Evolutionary conservation across 805 yeast genomes (phyloP).

Genomic region (Teunomyces gatunensis): DNA sequence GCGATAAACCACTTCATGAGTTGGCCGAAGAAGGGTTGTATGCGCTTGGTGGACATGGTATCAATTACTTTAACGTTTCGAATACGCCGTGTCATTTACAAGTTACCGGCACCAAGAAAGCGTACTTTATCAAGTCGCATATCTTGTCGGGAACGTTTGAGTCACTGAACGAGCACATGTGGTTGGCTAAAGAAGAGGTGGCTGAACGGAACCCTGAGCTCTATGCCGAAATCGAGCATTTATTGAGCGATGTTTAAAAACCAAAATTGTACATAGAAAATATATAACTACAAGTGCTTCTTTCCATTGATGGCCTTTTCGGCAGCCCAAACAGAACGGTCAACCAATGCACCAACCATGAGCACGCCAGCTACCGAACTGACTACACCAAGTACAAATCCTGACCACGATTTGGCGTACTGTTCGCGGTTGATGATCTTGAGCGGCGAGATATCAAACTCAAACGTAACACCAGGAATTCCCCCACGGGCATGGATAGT

Average conservation of each 20-base stretch:
- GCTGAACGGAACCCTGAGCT: constrained; percentile 48
- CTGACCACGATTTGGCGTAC: constrained; percentile 73
- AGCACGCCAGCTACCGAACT: constrained; percentile 92
- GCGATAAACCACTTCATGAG: constrained; percentile 55
- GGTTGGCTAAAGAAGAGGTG: constrained; percentile 86
- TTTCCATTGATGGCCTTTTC: constrained; percentile 71
- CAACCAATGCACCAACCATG: constrained; percentile 87
- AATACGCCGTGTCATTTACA: constrained; percentile 77
- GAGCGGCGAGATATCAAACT: constrained; percentile 90
- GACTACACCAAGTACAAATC: constrained; percentile 76
- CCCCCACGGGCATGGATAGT: constrained; percentile 84
- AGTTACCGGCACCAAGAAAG: constrained; percentile 36
- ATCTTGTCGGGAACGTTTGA: constrained; percentile 80
- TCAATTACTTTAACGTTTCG: constrained; percentile 91
- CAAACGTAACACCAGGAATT: constrained; percentile 81
- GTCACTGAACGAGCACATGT: constrained; percentile 55
- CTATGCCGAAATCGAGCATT: constrained; percentile 51
- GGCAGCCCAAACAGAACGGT: constrained; percentile 85
- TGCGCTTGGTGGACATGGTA: constrained; percentile 64
- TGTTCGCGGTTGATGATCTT: constrained; percentile 84
- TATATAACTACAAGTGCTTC: constrained; percentile 41
- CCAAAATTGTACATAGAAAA: constrained; percentile 6
- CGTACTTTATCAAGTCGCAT: constrained; percentile 81
- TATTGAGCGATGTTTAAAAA: constrained; percentile 37
- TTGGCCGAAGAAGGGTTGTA: constrained; percentile 76